Base-by-base conservation (phyloP, 345 rosid genomes). In the Pelargonium nanum region DNA sequence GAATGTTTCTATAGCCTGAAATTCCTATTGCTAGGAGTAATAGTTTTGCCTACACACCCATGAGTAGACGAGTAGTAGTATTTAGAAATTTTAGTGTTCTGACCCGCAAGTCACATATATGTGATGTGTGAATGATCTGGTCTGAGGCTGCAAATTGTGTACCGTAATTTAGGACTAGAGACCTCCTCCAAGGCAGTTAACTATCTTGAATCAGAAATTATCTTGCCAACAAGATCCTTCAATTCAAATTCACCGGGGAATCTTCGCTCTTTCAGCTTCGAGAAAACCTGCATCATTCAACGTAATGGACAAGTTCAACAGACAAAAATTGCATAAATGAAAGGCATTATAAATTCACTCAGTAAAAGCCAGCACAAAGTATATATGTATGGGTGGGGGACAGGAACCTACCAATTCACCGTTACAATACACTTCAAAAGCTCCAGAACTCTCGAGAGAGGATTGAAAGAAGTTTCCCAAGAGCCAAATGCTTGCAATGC, bases 391-490 rank as follows among this genome's bases (percentile, higher is more conserved):
- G 21, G 57, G 6, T 32, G 15, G 20, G 22, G 6, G n/a, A n/a
- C n/a, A 10, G 26, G 13, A 30, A 32, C 58, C 28, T 6, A 75
- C 71, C 76, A 72, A 26, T 50, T 76, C 58, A 48, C 62, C 55
- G 48, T 69, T 62, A 50, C 76, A 65, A 28, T 56, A 61, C 19
- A 68, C 71, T 62, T 76, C 76, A 40, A 76, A 76, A 44, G 80
- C 80, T 17, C 74, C 74, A 7, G 74, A 76, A 30, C 60, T 53
- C 45, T 65, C 62, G 2, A 68, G 71, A 26, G 51, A 55, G 22
- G 80, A 62, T 25, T 68, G 71, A 60, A 75, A 16, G 17, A 66
- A 59, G 53, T 75, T 72, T 28, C 76, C 79, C 1, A 71, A 28
- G 55, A 75, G 62, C 73, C 70, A 71, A 54, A 65, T 59, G 52